Conservation (phyloP, 345 rosid species). For the Populus pruinosa region DNA sequence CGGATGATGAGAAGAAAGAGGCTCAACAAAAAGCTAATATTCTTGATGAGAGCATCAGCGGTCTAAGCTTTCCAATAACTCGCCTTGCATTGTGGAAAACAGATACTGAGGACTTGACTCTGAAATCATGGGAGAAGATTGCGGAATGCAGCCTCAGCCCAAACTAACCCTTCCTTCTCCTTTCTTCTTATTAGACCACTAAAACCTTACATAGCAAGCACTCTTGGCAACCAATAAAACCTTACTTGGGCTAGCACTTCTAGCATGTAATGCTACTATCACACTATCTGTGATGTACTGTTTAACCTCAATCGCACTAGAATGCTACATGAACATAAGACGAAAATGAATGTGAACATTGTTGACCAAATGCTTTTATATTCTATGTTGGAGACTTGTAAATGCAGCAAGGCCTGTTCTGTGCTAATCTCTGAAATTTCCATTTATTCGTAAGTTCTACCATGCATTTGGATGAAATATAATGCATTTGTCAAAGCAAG, state of each 20-base stretch:
- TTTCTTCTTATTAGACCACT: background rate
- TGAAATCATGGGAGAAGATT: slow-evolving; percentile 75
- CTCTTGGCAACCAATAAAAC: too few relatives aligned
- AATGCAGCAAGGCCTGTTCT: too few relatives aligned
- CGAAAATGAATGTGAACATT: too few relatives aligned
- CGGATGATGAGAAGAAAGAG: slow-evolving; percentile 69
- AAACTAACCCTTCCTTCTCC: slow-evolving; percentile 20
- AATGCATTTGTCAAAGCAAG: too few relatives aligned
- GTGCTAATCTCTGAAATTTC: too few relatives aligned
- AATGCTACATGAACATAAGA: too few relatives aligned
- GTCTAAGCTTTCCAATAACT: slow-evolving; percentile 50
- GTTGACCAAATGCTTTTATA: too few relatives aligned
- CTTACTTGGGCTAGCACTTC: background rate
- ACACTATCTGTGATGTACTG: background rate
- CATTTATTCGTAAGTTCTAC: too few relatives aligned
- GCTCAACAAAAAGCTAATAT: slow-evolving; percentile 55
- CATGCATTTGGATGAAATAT: too few relatives aligned
- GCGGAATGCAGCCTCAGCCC: slow-evolving; percentile 48
- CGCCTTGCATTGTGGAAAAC: slow-evolving; percentile 64
- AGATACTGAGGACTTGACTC: slow-evolving; percentile 53
- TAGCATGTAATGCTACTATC: background rate
- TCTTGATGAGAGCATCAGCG: slow-evolving; percentile 49
- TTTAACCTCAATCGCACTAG: background rate
- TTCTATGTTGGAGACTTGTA: too few relatives aligned
- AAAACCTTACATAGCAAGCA: background rate